Evolutionary conservation across 2,329 filamentous ascomycete species (phyloP).

Genomic region (Seiridium unicorne): DNA sequence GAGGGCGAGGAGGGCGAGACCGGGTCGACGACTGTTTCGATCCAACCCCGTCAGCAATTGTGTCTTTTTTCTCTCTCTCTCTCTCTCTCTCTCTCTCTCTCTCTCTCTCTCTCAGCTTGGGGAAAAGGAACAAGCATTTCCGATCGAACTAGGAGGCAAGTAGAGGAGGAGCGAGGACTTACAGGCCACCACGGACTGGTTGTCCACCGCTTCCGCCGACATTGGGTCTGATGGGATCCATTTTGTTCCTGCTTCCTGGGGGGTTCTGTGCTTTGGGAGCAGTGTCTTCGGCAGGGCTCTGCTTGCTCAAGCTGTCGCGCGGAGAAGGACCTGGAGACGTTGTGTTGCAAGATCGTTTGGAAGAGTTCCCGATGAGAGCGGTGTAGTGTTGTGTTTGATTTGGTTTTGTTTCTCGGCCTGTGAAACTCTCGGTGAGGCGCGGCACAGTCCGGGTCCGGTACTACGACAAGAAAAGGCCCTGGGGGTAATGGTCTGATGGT

Average conservation of each 20-base stretch:
- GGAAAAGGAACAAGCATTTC: background rate
- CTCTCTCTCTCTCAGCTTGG: no score
- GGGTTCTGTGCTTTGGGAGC: background rate
- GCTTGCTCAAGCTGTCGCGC: background rate
- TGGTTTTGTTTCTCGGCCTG: no score
- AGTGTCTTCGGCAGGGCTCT: background rate
- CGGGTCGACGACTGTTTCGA: slow-evolving; percentile 33
- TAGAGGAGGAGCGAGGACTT: background rate
- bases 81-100: no score
- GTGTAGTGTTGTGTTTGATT: background rate
- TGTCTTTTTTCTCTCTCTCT: background rate
- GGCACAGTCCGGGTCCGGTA: no score
- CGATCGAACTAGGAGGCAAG: background rate
- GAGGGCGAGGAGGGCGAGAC: slow-evolving; percentile 32
- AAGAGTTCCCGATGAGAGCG: background rate
- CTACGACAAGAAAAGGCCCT: no score
- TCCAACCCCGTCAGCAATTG: background rate
- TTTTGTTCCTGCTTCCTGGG: background rate
- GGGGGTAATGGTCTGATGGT: background rate
- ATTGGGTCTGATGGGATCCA: slow-evolving; percentile 7
- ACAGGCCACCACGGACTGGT: background rate
- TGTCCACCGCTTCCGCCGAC: background rate
- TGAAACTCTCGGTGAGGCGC: no score
- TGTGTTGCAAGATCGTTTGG: background rate
- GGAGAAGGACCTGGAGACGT: background rate